phyloP scores from a whole-genome alignment of 1,284 basidiomycete species.

The Puccinia sorghi region DNA sequence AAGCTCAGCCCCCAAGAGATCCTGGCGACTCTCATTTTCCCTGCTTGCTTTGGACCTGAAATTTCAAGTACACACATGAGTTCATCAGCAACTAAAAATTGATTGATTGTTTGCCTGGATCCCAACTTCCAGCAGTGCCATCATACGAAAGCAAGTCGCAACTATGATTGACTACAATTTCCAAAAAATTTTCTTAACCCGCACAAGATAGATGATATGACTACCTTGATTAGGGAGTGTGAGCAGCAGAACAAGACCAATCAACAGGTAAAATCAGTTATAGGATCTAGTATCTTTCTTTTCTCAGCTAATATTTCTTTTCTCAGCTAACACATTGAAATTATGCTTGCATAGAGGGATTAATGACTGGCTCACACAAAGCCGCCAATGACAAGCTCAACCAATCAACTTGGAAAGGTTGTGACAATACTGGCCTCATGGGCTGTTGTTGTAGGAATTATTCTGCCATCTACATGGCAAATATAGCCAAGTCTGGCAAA shows the following conservation, averaged over 20 bases:
- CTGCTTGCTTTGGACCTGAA: background rate
- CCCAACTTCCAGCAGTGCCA: background rate
- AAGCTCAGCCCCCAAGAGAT: background rate
- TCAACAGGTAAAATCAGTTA: background rate
- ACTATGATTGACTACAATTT: background rate
- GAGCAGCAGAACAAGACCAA: background rate
- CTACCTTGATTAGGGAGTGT: background rate
- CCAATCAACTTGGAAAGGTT: background rate
- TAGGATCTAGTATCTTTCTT: no score
- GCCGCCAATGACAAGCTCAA: background rate
- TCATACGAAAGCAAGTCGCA: background rate
- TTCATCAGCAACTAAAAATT: background rate
- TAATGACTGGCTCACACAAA: background rate
- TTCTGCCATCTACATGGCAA: background rate
- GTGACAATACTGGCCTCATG: background rate
- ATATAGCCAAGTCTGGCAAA: background rate
- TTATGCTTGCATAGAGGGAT: background rate
- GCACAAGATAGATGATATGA: background rate
- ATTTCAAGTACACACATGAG: no score
- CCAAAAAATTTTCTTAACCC: background rate
- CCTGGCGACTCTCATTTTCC: background rate
- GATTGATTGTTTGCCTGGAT: background rate
- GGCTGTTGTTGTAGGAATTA: background rate
- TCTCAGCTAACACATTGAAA: background rate
- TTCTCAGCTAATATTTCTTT: no score